A percentile compares a stretch with the other conserved stretches of the same genome.
These are phyloP conservation scores for Wilcoxina mikolae DNA, from an alignment of 495 filamentous ascomycete species.

Conservation along the genomic window DNA sequence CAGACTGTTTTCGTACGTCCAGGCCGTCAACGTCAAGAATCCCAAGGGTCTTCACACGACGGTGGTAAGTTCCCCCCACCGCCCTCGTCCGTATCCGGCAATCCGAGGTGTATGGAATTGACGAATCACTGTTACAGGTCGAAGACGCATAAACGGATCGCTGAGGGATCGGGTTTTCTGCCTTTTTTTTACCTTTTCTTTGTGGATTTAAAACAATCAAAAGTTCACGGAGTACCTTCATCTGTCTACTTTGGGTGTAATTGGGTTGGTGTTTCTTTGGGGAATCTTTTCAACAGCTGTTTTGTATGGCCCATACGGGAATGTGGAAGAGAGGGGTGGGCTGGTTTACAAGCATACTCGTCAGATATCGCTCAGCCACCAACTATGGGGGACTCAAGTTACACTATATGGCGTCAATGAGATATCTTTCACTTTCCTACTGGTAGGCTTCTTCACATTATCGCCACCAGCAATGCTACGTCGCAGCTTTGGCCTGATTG, in stretches of 20 bases:
- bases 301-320: too few species aligned
- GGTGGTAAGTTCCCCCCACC: constrained; percentile 36
- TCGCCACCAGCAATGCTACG: too few species aligned
- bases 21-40: constrained; percentile 98
- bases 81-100: neutral
- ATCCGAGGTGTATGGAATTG: neutral
- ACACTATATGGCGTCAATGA: too few species aligned
- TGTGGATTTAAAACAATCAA: constrained; percentile 12
- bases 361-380: too few species aligned
- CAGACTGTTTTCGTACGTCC: constrained; percentile 96
- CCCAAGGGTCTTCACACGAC: constrained; percentile 88
- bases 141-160: constrained; percentile 33
- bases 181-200: constrained; percentile 5
- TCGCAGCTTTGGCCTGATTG: too few species aligned
- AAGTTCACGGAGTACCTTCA: constrained; percentile 8
- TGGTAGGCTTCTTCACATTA: too few species aligned
- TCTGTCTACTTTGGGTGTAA: constrained; percentile 2
- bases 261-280: constrained; percentile 7
- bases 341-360: too few species aligned
- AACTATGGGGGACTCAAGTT: too few species aligned
- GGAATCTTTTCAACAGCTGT: neutral
- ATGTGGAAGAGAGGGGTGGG: too few species aligned
- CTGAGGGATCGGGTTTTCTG: neutral
- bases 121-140: constrained; percentile 26
- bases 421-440: too few species aligned